Percentiles rank a stretch among this genome's conserved stretches.
Conservation (phyloP, 345 rosid species). For the Hibiscus trionum region DNA sequence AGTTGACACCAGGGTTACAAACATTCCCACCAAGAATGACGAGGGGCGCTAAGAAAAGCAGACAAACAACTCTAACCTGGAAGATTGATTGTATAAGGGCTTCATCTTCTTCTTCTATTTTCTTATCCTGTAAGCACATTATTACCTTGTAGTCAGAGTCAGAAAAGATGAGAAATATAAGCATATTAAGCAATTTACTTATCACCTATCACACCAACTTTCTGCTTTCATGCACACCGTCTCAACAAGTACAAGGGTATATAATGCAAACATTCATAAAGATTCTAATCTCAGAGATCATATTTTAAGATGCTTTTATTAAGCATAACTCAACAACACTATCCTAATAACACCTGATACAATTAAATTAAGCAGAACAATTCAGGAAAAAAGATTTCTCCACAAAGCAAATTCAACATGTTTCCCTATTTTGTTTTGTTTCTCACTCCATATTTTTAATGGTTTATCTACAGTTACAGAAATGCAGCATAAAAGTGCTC, state of each 20-base stretch:
- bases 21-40: background rate
- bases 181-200: background rate
- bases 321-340: background rate
- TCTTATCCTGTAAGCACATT: constrained; percentile 34
- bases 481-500: background rate
- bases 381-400: too few relatives aligned
- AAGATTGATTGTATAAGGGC: constrained; percentile 63
- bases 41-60: background rate
- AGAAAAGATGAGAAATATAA: background rate
- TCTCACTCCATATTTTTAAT: background rate
- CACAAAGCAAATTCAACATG: background rate
- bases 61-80: constrained; percentile 26
- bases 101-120: constrained; percentile 63
- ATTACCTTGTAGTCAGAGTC: background rate
- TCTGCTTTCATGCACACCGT: background rate
- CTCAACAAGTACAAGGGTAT: background rate
- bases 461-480: background rate
- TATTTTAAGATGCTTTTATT: background rate
- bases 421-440: background rate
- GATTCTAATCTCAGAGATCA: background rate
- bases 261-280: background rate
- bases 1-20: constrained; percentile 4
- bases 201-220: background rate
- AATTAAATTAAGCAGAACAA: too few relatives aligned
- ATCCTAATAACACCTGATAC: background rate